Conservation (phyloP, 441 rosid genomes). For the Pelargonium myrrhifolium region DNA sequence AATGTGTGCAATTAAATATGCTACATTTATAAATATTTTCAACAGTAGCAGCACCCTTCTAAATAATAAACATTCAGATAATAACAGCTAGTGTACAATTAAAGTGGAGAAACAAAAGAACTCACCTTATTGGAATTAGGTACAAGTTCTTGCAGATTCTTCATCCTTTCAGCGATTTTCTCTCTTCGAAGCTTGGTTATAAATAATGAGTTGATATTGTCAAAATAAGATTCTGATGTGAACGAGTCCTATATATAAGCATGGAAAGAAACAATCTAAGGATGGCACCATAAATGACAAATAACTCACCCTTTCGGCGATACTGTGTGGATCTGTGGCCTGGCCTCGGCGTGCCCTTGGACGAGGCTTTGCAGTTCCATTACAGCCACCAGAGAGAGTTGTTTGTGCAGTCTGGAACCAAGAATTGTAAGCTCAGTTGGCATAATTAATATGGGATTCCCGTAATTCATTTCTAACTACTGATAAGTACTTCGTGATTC, state of each 20-base stretch:
- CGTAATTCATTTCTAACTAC: slow-evolving; percentile 5
- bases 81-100: background rate
- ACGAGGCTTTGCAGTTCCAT: slow-evolving; percentile 45
- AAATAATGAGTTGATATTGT: slow-evolving; percentile 3
- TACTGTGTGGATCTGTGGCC: slow-evolving; percentile 87
- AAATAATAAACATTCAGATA: background rate
- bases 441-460: background rate
- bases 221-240: background rate
- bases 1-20: too few species aligned
- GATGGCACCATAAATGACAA: background rate
- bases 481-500: background rate
- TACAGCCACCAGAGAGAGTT: slow-evolving; percentile 21
- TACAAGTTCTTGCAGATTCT: slow-evolving; percentile 66
- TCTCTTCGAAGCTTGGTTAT: slow-evolving; percentile 57
- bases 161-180: slow-evolving; percentile 75
- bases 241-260: background rate
- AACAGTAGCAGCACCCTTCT: background rate
- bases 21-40: background rate
- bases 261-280: background rate
- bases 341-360: slow-evolving; percentile 79
- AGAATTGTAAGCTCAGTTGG: background rate
- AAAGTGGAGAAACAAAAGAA: slow-evolving; percentile 5
- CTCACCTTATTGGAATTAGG: slow-evolving; percentile 67
- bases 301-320: slow-evolving; percentile 61
- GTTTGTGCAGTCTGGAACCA: slow-evolving; percentile 23